A percentile compares a stretch with the other conserved stretches of the same genome.
Evolutionary conservation across 176 grass and related monocot genomes (phyloP).

Genomic region (Carex littledalei): DNA sequence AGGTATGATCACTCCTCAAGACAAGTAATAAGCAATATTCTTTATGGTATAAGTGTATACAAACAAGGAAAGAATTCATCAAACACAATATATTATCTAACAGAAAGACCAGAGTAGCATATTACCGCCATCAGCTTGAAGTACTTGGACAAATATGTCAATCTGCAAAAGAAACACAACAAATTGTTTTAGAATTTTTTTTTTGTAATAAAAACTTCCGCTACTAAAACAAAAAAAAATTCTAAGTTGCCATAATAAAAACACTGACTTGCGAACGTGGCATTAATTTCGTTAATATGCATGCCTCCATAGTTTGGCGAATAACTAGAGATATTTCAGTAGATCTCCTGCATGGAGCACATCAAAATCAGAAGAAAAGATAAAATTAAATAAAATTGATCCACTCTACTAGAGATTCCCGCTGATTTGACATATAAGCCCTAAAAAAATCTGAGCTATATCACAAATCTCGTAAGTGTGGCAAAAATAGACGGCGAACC

Average conservation of each 20-base stretch:
- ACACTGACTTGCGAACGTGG: conserved; percentile 68
- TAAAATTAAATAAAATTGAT: neutral
- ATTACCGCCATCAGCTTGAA: conserved; percentile 96
- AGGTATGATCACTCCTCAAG: too few species aligned
- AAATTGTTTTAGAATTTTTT: neutral
- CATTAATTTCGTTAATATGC: conserved; percentile 82
- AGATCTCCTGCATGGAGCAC: conserved; percentile 50
- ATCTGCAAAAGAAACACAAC: conserved; percentile 43
- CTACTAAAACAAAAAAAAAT: neutral
- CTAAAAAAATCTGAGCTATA: neutral
- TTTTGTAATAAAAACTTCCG: neutral
- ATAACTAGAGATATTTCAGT: conserved; percentile 98
- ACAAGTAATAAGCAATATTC: neutral
- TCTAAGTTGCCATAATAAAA: neutral
- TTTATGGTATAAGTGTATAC: neutral
- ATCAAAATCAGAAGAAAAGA: neutral
- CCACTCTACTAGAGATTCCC: neutral
- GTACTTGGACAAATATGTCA: conserved; percentile 98
- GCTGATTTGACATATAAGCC: neutral
- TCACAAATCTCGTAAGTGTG: neutral
- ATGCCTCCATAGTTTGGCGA: conserved; percentile 93
- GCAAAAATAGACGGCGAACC: neutral
- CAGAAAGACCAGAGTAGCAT: conserved; percentile 1
- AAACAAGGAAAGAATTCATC: neutral
- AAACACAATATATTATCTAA: neutral